Base-by-base conservation (phyloP, 495 filamentous ascomycete species). In the Penicillium desertorum region DNA sequence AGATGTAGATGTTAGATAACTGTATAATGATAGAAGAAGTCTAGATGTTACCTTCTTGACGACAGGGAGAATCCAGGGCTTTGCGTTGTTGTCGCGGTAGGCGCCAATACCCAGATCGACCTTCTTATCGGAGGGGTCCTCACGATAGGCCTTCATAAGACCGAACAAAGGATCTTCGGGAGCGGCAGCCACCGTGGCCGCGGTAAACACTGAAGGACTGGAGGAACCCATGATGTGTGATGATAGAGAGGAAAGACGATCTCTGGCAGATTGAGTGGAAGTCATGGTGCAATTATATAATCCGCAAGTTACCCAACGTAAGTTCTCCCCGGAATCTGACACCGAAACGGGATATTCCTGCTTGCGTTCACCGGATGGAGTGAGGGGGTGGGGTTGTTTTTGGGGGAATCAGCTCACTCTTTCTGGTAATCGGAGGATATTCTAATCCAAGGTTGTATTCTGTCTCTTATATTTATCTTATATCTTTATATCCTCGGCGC, bases 41-140 rank as follows among this genome's bases (percentile, higher is more conserved):
- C 56, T 75, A 8, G 27, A 16, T 27, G 4, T 19, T 8, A 96
- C 93, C 87, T 94, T 92, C 75, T 90, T 94, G 50, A 98, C 93
- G 12, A 98, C 95, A 1, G 95, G 92, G 48, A 98, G 77, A 54
- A 98, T 83, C 95, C 95, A 98, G n/a, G 94, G 95, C 76, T 97
- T 97, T 49, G 91, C 92, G 70, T 95, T 86, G 73, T 99, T 79
- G 59, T 96, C 95, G 67, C 94, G 83, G 72, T 99, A 98, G 58
- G 95, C 95, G 63, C 94, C 94, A 78, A 98, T 92, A 54, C 94
- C 93, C 62, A 98, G 72, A 79, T 99, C 94, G 42, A 99, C 88
- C 76, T 99, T 99, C 69, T 89, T 85, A 51, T 88, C 82, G 66
- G 84, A 89, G 39, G 83, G 80, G 63, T 99, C 94, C 44, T 88